Conservation (phyloP, 169 alveolate species). For the Blepharisma undulans region DNA sequence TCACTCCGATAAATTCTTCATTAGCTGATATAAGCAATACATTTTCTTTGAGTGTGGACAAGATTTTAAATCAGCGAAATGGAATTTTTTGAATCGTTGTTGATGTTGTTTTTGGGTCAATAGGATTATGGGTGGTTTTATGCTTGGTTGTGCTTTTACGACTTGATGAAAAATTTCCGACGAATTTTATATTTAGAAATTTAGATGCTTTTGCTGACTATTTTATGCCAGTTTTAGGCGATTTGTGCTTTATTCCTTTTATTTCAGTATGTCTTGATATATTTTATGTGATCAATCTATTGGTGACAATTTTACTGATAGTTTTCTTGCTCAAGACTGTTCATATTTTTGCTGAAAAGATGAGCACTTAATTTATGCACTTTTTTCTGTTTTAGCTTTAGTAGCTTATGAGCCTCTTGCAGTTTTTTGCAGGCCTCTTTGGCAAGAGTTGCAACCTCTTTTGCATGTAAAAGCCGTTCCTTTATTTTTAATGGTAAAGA, state of each 20-base stretch:
- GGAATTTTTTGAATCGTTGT: constrained; percentile 21
- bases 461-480: not conserved
- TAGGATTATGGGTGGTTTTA: not conserved
- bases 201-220: not conserved
- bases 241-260: constrained; percentile 2
- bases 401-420: not conserved
- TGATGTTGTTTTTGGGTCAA: not conserved
- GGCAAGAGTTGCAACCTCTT: constrained; percentile 19
- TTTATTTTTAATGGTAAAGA: not conserved
- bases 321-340: constrained; percentile 24
- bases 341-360: constrained; percentile 22
- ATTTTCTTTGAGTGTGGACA: not conserved
- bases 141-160: not conserved
- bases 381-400: not conserved
- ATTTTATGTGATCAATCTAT: not conserved
- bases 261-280: not conserved
- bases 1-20: not conserved
- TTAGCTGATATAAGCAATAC: not conserved
- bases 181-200: not conserved
- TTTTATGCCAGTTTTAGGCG: constrained; percentile 22
- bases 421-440: constrained; percentile 5
- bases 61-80: not conserved
- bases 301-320: constrained; percentile 27
- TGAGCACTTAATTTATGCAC: not conserved
- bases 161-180: not conserved